Evolutionary conservation across 768 basidiomycete genomes (phyloP).

Genomic region (Pleurotus platypus): DNA sequence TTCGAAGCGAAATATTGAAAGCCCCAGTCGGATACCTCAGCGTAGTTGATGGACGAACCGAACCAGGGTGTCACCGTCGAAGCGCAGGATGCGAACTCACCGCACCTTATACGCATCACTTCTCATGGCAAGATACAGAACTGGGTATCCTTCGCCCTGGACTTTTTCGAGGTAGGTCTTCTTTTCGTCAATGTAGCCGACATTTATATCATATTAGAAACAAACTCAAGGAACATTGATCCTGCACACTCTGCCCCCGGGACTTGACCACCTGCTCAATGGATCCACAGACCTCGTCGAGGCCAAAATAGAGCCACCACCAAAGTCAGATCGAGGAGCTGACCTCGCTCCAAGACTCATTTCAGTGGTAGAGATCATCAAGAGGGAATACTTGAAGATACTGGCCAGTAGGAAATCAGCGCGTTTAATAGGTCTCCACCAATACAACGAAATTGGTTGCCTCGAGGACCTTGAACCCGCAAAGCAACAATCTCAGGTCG

Average conservation of each 20-base stretch:
- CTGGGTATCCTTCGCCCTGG: slow-evolving; percentile 51
- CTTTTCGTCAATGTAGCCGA: background rate
- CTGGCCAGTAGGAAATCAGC: slow-evolving; percentile 38
- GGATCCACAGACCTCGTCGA: no score
- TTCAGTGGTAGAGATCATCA: slow-evolving; percentile 80
- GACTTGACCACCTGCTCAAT: background rate
- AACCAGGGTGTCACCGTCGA: no score
- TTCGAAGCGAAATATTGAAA: no score
- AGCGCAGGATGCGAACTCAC: background rate
- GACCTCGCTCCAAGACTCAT: slow-evolving; percentile 59
- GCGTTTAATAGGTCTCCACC: slow-evolving; percentile 57
- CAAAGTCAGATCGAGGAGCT: slow-evolving; percentile 22
- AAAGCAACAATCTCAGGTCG: slow-evolving; percentile 13
- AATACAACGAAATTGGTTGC: slow-evolving; percentile 70
- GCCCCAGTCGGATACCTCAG: no score
- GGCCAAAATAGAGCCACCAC: no score
- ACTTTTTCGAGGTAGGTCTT: slow-evolving; percentile 47
- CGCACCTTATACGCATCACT: slow-evolving; percentile 49
- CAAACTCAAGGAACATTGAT: background rate
- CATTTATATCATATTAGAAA: no score
- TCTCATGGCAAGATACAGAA: slow-evolving; percentile 49
- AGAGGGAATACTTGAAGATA: slow-evolving; percentile 68
- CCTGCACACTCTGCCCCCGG: background rate
- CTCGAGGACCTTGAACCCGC: slow-evolving; percentile 39
- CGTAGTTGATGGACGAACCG: background rate